Conservation (phyloP, 208 protist genomes). For the Trypanosomatidae sp. region DNA sequence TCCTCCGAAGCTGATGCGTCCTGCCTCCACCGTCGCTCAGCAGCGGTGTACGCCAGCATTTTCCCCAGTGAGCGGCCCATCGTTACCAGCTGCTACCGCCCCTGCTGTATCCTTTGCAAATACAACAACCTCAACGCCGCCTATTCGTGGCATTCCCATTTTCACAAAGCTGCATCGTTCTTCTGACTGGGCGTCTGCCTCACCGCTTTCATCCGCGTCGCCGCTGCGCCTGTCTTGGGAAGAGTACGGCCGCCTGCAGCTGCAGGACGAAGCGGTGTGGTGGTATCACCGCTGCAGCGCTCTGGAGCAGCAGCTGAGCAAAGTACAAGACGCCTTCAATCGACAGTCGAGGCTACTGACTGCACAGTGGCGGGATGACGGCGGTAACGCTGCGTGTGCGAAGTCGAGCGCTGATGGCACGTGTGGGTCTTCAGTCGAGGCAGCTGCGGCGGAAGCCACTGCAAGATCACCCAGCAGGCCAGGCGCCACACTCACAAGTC, state of each 20-base stretch:
- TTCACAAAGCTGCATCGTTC: conserved; percentile 4
- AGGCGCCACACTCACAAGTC: conserved; percentile 7
- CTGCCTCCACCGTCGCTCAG: neutral
- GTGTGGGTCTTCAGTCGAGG: neutral
- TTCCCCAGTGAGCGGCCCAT: neutral
- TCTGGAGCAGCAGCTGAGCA: conserved; percentile 18
- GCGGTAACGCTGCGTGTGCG: neutral
- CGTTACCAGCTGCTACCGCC: neutral
- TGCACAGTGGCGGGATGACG: conserved; percentile 15
- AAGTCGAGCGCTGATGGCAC: neutral
- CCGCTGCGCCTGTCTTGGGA: conserved; percentile 22
- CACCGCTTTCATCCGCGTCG: neutral
- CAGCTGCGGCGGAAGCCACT: neutral
- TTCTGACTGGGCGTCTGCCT: neutral
- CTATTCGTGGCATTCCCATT: conserved; percentile 24
- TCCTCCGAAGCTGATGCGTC: conserved; percentile 2
- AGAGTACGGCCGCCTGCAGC: conserved; percentile 20
- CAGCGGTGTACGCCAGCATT: neutral
- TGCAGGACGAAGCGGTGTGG: conserved; percentile 33
- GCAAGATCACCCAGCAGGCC: neutral
- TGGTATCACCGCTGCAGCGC: conserved; percentile 32
- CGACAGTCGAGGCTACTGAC: conserved; percentile 24
- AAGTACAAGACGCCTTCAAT: conserved; percentile 10
- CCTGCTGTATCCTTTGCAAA: neutral
- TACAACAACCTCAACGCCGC: neutral